These are phyloP conservation scores for Westerdykella sp. DNA, from an alignment of 2,329 filamentous ascomycete genomes.

Conservation along the genomic window DNA sequence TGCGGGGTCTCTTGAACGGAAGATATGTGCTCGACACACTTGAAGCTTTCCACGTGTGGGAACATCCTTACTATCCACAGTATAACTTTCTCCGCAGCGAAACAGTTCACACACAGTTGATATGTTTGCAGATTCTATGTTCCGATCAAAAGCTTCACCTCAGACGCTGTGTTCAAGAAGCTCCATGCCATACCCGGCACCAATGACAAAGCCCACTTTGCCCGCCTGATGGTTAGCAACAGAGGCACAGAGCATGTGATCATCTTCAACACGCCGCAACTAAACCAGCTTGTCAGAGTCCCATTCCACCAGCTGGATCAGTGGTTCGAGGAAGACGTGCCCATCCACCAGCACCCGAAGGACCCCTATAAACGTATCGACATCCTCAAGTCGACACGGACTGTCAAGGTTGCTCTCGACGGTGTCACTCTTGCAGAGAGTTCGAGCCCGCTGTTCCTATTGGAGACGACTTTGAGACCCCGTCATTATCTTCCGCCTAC, in stretches of 20 bases:
- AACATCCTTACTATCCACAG: constrained; percentile 33
- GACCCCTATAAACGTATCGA: constrained; percentile 63
- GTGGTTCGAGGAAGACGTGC: constrained; percentile 55
- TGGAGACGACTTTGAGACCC: constrained; percentile 55
- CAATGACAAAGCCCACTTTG: constrained; percentile 15
- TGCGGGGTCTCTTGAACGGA: constrained; percentile 29
- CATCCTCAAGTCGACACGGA: constrained; percentile 51
- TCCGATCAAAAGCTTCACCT: constrained; percentile 16
- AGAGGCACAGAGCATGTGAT: constrained; percentile 19
- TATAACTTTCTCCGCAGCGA: constrained; percentile 10
- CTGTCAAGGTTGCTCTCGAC: constrained; percentile 46
- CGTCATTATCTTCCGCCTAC: constrained; percentile 56
- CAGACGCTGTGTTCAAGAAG: constrained; percentile 13
- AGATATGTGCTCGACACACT: constrained; percentile 31
- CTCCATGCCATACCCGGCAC: constrained; percentile 13
- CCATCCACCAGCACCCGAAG: constrained; percentile 58
- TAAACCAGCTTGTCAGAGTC: constrained; percentile 26
- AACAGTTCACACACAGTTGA: neutral
- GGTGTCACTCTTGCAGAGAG: constrained; percentile 45
- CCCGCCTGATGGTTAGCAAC: constrained; percentile 15
- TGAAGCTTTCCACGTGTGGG: constrained; percentile 34
- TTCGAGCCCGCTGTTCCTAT: constrained; percentile 46
- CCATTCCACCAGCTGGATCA: constrained; percentile 33
- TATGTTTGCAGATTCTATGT: constrained; percentile 23
- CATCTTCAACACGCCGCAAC: constrained; percentile 17